phyloP scores from a whole-genome alignment of 805 yeast species.

The Kluyveromyces nonfermentans region DNA sequence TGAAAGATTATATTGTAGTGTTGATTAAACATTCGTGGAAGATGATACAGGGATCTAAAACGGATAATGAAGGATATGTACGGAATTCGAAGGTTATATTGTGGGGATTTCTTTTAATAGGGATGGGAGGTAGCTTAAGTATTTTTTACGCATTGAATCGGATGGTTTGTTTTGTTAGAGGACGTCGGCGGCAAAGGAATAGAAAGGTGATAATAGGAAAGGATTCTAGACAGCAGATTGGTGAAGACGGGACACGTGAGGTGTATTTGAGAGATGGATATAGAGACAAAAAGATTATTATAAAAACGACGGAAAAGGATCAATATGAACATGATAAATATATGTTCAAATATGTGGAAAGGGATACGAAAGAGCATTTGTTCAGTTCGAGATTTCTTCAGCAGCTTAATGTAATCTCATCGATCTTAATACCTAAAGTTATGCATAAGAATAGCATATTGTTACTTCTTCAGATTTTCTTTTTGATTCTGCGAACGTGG shows the following conservation, averaged over 20 bases:
- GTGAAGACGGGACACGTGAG: slow-evolving; percentile 26
- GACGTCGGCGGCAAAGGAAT: neutral
- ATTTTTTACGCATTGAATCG: neutral
- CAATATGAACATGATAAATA: slow-evolving; percentile 26
- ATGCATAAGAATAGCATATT: slow-evolving; percentile 58
- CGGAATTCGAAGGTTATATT: neutral
- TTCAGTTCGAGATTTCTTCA: slow-evolving; percentile 57
- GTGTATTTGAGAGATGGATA: slow-evolving; percentile 19
- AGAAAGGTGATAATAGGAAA: neutral
- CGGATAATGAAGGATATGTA: neutral
- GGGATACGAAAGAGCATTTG: slow-evolving; percentile 19
- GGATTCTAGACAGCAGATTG: slow-evolving; percentile 4
- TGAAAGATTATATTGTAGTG: neutral
- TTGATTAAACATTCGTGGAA: neutral
- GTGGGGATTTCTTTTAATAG: neutral
- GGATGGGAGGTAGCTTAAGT: neutral
- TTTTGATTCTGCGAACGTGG: slow-evolving; percentile 77
- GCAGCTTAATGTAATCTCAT: slow-evolving; percentile 69
- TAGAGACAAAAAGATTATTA: slow-evolving; percentile 18
- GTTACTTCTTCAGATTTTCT: slow-evolving; percentile 60
- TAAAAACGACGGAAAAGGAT: slow-evolving; percentile 25
- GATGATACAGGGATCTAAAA: neutral
- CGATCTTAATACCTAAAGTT: slow-evolving; percentile 69
- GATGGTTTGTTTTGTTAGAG: neutral
- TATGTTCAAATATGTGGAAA: slow-evolving; percentile 20